Percentiles rank a stretch among this genome's conserved stretches.
Conservation (phyloP, 164 flowering plant species). For the Stephania cephalantha region DNA sequence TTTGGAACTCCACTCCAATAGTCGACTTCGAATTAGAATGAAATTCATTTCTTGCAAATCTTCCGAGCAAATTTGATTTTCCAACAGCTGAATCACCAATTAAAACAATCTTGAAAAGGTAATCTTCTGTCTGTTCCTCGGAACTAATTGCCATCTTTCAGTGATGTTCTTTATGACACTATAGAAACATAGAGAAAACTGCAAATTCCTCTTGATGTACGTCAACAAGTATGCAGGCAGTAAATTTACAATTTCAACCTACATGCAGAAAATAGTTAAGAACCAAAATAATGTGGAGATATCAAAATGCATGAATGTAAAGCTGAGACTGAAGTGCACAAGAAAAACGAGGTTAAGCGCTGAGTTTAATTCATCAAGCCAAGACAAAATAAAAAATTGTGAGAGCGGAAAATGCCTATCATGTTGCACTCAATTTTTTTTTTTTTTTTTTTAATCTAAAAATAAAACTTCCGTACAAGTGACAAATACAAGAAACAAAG, state of each 20-base stretch:
- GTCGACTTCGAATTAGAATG: conserved; percentile 66
- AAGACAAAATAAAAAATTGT: not conserved
- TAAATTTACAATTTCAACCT: not conserved
- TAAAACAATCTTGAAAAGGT: conserved; percentile 62
- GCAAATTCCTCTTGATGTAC: not conserved
- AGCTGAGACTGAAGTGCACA: not conserved
- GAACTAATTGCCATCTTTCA: conserved; percentile 39
- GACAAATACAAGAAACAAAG: no score
- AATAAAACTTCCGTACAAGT: no score
- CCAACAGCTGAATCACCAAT: conserved; percentile 77
- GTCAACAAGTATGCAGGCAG: not conserved
- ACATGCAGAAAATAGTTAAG: conserved; percentile 1
- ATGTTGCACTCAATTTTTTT: not conserved
- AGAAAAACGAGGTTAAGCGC: not conserved
- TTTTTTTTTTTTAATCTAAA: no score
- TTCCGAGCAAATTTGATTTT: conserved; percentile 64
- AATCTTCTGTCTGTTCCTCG: conserved; percentile 51
- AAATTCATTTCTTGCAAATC: conserved; percentile 66
- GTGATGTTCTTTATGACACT: not conserved
- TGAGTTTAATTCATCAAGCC: not conserved
- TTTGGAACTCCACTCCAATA: conserved; percentile 70
- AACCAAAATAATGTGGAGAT: not conserved
- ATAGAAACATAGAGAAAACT: conserved; percentile 7
- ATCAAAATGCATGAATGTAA: not conserved
- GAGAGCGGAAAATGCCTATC: not conserved